Evolutionary conservation across 768 basidiomycete species (phyloP).

Genomic region (Paxillus ammoniavirescens): DNA sequence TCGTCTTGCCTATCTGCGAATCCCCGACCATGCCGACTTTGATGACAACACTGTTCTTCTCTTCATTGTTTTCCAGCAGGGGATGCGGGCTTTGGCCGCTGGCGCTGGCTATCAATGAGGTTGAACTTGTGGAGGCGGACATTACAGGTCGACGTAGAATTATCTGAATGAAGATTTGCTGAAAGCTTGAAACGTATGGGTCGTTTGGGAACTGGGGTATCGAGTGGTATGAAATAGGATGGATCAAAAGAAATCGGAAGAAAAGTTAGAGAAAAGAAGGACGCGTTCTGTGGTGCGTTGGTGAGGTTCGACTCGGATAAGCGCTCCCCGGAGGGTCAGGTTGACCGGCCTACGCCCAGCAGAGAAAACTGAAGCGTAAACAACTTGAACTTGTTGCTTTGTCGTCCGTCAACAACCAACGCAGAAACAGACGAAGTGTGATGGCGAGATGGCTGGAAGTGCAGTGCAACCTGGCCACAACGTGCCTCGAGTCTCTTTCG

Average conservation of each 20-base stretch:
- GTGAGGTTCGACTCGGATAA: conserved; percentile 28
- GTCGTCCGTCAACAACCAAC: conserved; percentile 37
- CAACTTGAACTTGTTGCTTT: conserved; percentile 26
- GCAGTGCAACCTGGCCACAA: conserved; percentile 9
- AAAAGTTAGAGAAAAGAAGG: conserved; percentile 37
- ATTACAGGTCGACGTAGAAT: conserved; percentile 29
- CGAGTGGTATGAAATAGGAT: conserved; percentile 23
- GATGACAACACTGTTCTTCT: conserved; percentile 89
- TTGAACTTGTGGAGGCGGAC: conserved; percentile 52
- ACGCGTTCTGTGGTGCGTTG: conserved; percentile 35
- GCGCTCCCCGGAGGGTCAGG: conserved; percentile 28
- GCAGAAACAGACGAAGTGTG: conserved; percentile 23
- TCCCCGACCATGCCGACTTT: conserved; percentile 99
- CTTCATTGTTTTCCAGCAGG: conserved; percentile 59
- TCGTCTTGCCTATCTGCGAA: conserved; percentile 99
- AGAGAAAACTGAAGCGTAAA: conserved; percentile 26
- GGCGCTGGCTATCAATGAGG: conserved; percentile 44
- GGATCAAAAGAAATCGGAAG: conserved; percentile 29
- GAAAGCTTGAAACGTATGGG: conserved; percentile 6
- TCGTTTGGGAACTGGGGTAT: conserved; percentile 26
- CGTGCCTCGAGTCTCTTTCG: conserved; percentile 20
- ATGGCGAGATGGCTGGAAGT: conserved; percentile 9
- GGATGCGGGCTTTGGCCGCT: conserved; percentile 53
- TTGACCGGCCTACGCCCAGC: conserved; percentile 31
- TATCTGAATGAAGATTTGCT: conserved; percentile 20